These are phyloP conservation scores for Baudoinia panamericana DNA, from an alignment of 495 filamentous ascomycete species.

Conservation along the genomic window DNA sequence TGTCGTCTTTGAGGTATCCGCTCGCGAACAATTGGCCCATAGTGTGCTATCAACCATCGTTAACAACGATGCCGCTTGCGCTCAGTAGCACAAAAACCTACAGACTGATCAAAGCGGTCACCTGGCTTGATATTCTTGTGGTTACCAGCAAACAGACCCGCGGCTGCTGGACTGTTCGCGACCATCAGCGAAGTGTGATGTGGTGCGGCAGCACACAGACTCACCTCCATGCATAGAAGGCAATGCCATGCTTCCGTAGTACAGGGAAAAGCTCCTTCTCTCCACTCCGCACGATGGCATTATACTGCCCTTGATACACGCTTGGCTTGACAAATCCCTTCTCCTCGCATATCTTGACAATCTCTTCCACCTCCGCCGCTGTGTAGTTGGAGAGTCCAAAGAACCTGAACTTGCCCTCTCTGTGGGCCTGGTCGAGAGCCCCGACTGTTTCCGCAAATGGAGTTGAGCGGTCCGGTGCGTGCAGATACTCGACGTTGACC, in stretches of 20 bases:
- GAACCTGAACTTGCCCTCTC: slow-evolving; percentile 29
- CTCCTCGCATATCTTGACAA: slow-evolving; percentile 27
- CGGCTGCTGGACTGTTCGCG: too few species aligned
- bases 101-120: too few species aligned
- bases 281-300: slow-evolving; percentile 29
- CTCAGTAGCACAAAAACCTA: too few species aligned
- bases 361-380: slow-evolving; percentile 30
- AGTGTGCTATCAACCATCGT: too few species aligned
- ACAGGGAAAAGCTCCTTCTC: slow-evolving; percentile 31
- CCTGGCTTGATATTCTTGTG: too few species aligned
- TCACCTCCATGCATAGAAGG: slow-evolving; percentile 29
- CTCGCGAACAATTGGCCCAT: too few species aligned
- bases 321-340: slow-evolving; percentile 34
- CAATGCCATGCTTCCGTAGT: slow-evolving; percentile 23
- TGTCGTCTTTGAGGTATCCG: too few species aligned
- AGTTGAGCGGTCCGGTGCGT: slow-evolving; percentile 31
- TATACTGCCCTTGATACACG: slow-evolving; percentile 37
- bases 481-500: too few species aligned
- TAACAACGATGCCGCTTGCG: too few species aligned
- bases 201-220: too few species aligned
- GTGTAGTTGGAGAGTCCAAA: slow-evolving; percentile 39
- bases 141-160: too few species aligned
- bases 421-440: slow-evolving; percentile 30
- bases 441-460: slow-evolving; percentile 31
- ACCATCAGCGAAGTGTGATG: too few species aligned